These are phyloP conservation scores for Magnusiomyces sp. DNA, from an alignment of 1,139 yeast species.

Conservation along the genomic window DNA sequence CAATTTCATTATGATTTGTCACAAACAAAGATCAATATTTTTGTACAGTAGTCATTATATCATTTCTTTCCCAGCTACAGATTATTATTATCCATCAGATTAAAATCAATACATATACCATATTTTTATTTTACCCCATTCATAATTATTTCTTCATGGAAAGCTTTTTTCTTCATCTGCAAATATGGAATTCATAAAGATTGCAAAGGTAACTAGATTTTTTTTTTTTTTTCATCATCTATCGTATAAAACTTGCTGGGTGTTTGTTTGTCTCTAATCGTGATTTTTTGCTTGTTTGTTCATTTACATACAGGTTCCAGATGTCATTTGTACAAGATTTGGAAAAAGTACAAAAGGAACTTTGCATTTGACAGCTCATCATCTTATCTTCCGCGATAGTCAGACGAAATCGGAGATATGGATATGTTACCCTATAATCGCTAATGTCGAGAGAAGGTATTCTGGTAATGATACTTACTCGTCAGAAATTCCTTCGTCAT, in stretches of 20 bases:
- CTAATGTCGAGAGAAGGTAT: slow-evolving; percentile 50
- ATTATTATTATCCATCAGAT: neutral
- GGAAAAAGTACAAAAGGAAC: slow-evolving; percentile 63
- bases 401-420: slow-evolving; percentile 58
- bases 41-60: neutral
- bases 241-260: neutral
- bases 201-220: slow-evolving; percentile 36
- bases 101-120: neutral
- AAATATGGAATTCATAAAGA: slow-evolving; percentile 48
- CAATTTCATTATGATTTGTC: too few species aligned
- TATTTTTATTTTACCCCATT: neutral
- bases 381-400: slow-evolving; percentile 62
- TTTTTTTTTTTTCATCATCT: neutral
- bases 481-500: neutral
- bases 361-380: slow-evolving; percentile 74
- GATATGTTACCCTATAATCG: slow-evolving; percentile 88
- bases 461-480: slow-evolving; percentile 36
- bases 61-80: too few species aligned
- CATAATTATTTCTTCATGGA: neutral
- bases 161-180: neutral
- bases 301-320: slow-evolving; percentile 39
- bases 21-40: neutral
- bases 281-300: neutral
- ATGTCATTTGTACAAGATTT: slow-evolving; percentile 60
- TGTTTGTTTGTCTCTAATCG: neutral